These are phyloP conservation scores for Phytophthora kernoviae DNA, from an alignment of 352 stramenopile genomes.

Conservation along the genomic window DNA sequence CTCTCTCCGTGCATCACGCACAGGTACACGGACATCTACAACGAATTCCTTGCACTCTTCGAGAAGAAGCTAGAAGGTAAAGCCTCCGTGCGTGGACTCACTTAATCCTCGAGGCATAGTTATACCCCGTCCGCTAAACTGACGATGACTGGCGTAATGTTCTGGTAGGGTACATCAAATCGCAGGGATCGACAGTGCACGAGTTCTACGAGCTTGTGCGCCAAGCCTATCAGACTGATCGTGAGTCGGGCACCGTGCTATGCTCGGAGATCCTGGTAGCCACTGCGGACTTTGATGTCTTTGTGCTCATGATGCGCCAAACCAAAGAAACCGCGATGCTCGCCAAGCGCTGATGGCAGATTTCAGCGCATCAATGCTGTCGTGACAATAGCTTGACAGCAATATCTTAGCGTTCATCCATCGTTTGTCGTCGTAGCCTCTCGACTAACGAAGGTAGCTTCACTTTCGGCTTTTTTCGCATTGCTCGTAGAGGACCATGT, in stretches of 20 bases:
- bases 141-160: neutral
- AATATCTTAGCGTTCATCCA: constrained; percentile 40
- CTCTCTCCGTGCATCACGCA: constrained; percentile 5
- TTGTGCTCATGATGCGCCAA: constrained; percentile 86
- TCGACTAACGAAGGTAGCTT: constrained; percentile 80
- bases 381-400: neutral
- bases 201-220: constrained; percentile 74
- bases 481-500: constrained; percentile 48
- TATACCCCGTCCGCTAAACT: neutral
- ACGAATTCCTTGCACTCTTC: constrained; percentile 74
- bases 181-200: constrained; percentile 58
- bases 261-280: constrained; percentile 82
- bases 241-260: constrained; percentile 63
- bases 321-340: constrained; percentile 70
- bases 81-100: neutral
- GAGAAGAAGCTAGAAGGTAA: constrained; percentile 80
- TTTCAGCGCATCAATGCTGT: neutral
- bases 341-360: constrained; percentile 40
- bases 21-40: constrained; percentile 85
- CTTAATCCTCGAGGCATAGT: neutral
- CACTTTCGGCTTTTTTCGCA: constrained; percentile 63
- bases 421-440: constrained; percentile 68
- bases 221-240: constrained; percentile 58
- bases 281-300: constrained; percentile 81
- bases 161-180: constrained; percentile 56